phyloP scores from a whole-genome alignment of 768 basidiomycete species.

The Lactarius hatsudake region DNA sequence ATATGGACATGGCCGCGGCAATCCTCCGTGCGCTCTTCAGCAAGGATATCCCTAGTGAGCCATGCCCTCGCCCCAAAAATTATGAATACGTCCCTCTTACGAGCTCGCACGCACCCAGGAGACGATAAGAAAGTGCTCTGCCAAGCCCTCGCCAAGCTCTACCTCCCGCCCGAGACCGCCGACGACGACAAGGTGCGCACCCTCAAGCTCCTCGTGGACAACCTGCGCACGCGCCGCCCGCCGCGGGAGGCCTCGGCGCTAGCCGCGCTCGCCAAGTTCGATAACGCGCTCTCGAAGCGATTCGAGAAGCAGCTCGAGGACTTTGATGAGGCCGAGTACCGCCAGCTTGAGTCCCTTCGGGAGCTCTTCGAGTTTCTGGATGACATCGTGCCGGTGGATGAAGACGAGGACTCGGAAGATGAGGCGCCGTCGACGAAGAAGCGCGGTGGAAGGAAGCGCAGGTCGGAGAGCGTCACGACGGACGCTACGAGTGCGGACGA shows the following conservation, averaged over 20 bases:
- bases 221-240: constrained; percentile 58
- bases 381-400: constrained; percentile 65
- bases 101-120: constrained; percentile 33
- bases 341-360: constrained; percentile 59
- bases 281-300: constrained; percentile 61
- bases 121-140: constrained; percentile 48
- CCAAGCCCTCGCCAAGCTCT: constrained; percentile 47
- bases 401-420: constrained; percentile 46
- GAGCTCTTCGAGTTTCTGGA: constrained; percentile 71
- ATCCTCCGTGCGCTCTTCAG: constrained; percentile 50
- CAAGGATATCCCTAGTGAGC: constrained; percentile 52
- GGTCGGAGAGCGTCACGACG: constrained; percentile 59
- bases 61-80: too few species aligned
- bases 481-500: constrained; percentile 37
- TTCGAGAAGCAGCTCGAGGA: constrained; percentile 67
- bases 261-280: constrained; percentile 73
- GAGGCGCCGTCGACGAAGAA: constrained; percentile 37
- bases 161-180: constrained; percentile 69
- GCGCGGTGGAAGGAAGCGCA: constrained; percentile 46
- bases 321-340: constrained; percentile 69
- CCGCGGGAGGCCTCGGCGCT: constrained; percentile 55
- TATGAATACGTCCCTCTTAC: neutral
- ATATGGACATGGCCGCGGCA: constrained; percentile 55
- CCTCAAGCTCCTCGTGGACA: constrained; percentile 59
- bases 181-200: constrained; percentile 60